A percentile compares a stretch with the other conserved stretches of the same genome.
Conservation (phyloP, 73 alveolate species). For the Urostyla sp. region DNA sequence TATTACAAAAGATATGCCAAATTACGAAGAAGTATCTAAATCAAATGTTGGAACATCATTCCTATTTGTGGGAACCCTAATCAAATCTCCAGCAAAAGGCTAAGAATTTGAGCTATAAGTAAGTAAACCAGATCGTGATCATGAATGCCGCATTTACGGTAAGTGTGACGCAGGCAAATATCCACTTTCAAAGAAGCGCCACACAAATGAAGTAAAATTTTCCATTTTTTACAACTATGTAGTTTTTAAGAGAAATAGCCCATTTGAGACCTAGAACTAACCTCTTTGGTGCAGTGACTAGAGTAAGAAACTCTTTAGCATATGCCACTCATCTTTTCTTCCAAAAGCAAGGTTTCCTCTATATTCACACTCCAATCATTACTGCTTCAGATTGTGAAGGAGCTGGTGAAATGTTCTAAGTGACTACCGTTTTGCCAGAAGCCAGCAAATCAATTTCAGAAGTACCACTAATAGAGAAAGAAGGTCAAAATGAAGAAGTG, state of each 20-base stretch:
- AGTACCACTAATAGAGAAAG: constrained; percentile 29
- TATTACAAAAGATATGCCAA: constrained; percentile 75
- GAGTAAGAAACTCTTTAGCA: constrained; percentile 97
- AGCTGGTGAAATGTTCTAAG: constrained; percentile 99
- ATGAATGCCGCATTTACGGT: constrained; percentile 81
- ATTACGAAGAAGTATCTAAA: constrained; percentile 68
- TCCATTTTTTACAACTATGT: no score
- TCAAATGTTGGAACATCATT: constrained; percentile 83
- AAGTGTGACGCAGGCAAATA: constrained; percentile 91
- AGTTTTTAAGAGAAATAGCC: constrained; percentile 91
- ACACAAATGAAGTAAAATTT: constrained; percentile 94
- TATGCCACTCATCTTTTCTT: constrained; percentile 98
- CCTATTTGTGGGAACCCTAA: constrained; percentile 82
- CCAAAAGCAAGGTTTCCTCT: constrained; percentile 93
- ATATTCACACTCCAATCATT: constrained; percentile 99
- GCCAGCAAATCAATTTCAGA: constrained; percentile 59
- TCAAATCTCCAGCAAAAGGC: constrained; percentile 95
- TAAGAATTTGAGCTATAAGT: constrained; percentile 92
- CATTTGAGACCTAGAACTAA: constrained; percentile 99
- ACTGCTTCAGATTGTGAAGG: constrained; percentile 99
- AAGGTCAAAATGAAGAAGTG: no score
- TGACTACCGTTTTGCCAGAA: constrained; percentile 93
- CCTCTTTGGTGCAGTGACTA: constrained; percentile 95
- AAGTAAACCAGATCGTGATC: constrained; percentile 69
- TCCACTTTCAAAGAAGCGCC: constrained; percentile 96